Base-by-base conservation (phyloP, 768 basidiomycete species). In the Serpula lacrymans region DNA sequence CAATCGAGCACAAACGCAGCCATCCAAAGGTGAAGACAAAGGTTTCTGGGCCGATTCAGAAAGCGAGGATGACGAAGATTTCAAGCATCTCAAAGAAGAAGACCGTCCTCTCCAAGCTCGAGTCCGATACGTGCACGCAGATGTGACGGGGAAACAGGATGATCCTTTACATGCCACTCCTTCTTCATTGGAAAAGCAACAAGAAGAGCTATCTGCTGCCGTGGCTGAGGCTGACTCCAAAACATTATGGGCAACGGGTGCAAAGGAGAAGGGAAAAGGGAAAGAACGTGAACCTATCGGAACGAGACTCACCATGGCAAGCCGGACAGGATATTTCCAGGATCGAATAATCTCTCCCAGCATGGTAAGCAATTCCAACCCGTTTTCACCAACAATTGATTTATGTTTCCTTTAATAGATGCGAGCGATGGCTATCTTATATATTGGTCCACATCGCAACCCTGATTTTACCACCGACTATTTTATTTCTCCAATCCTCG, bases 361-460 rank as follows among this genome's bases (percentile, higher is more conserved):
- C 55, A 97, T 99, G 94, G 95, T 95, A 58, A 54, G 88, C 65
- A 16, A 20, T 26, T 25, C 20, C 29, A 5, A 17, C 5, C 25
- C 29, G 31, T 18, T 20, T 27, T 42, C 20, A 31, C 42, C 46
- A 20, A 47, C 5, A 14, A 22, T n/a, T 8, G 12, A 10, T 17
- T 27, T 28, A 35, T 35, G 22, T 39, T 46, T 26, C 23, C 17
- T 12, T 33, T n/a, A 25, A 42, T 31, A 98, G 95, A 97, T 97
- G 91, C 88, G 96, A 25, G 94, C 95, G 0, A 99, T 99, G 96
- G 95, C 95, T 3, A 94, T 96, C 56, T 67, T 95, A 48, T 96
- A 96, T 65, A 86, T 99, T 44, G 95, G 95, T 1, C 95, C 96
- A 1, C 80, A 88, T 54, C 84, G 83, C 37, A 87, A 91, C 58